Conservation (phyloP, 1,284 basidiomycete species). For the Cryptococcus deneoformans region DNA sequence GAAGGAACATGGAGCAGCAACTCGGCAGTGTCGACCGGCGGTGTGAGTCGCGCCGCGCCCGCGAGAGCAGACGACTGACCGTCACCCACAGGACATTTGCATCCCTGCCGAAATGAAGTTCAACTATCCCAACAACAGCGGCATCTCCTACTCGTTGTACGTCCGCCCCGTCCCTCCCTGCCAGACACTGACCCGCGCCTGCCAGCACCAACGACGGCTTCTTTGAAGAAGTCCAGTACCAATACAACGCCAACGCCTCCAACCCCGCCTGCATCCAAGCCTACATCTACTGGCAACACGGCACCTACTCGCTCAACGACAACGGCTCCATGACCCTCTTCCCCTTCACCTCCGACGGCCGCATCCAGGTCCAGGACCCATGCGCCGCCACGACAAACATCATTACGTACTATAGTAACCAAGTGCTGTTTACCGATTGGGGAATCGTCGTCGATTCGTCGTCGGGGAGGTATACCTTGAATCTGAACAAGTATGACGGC, state of each 20-base stretch:
- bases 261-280: constrained; percentile 62
- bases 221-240: constrained; percentile 85
- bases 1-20: constrained; percentile 80
- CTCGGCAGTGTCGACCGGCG: constrained; percentile 69
- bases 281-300: constrained; percentile 82
- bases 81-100: constrained; percentile 64
- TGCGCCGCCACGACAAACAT: constrained; percentile 82
- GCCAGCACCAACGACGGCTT: constrained; percentile 61
- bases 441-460: constrained; percentile 42
- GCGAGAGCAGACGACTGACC: neutral
- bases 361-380: constrained; percentile 85
- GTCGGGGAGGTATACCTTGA: constrained; percentile 37
- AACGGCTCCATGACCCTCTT: constrained; percentile 78
- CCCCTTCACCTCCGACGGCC: constrained; percentile 72
- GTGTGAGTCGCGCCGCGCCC: constrained; percentile 58
- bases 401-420: constrained; percentile 73
- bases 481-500: constrained; percentile 47
- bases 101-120: constrained; percentile 76
- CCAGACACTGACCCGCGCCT: neutral
- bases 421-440: constrained; percentile 48
- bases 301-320: constrained; percentile 61
- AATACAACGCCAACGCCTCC: constrained; percentile 70
- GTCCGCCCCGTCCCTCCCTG: too few relatives aligned
- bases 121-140: constrained; percentile 74
- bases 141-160: constrained; percentile 83